phyloP scores from a whole-genome alignment of 2,329 filamentous ascomycete species.

The Curvularia sp. region DNA sequence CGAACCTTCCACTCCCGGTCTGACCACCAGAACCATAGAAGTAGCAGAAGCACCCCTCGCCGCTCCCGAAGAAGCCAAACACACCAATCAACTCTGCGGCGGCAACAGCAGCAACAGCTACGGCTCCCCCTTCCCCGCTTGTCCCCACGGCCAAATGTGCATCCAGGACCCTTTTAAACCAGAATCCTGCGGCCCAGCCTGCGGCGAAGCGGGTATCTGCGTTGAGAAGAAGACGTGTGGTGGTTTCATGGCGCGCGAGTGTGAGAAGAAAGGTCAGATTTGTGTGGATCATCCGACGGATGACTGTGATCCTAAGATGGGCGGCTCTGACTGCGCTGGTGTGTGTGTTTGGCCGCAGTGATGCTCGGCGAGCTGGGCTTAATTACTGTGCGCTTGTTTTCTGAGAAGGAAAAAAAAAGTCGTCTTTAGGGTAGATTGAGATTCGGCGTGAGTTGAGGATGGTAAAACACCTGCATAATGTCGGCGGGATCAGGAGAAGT shows the following conservation, averaged over 20 bases:
- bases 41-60: not conserved
- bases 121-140: conserved; percentile 9
- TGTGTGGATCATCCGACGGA: conserved; percentile 56
- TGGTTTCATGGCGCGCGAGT: conserved; percentile 50
- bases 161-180: conserved; percentile 41
- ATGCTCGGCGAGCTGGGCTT: not conserved
- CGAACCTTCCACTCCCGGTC: not conserved
- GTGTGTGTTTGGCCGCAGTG: conserved; percentile 48
- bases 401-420: no score
- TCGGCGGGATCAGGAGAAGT: no score
- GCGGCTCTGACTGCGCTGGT: conserved; percentile 54
- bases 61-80: conserved; percentile 14
- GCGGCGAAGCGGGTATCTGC: conserved; percentile 46
- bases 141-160: conserved; percentile 33
- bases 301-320: conserved; percentile 49
- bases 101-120: conserved; percentile 21
- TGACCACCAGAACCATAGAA: not conserved
- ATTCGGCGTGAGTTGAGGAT: no score
- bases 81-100: conserved; percentile 36
- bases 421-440: no score
- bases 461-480: no score
- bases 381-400: no score
- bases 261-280: conserved; percentile 38
- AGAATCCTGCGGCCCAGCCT: conserved; percentile 46
- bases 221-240: conserved; percentile 50